These are phyloP conservation scores for Thalassiosira livingstoniorum DNA, from an alignment of 352 stramenopile genomes.

Conservation along the genomic window DNA sequence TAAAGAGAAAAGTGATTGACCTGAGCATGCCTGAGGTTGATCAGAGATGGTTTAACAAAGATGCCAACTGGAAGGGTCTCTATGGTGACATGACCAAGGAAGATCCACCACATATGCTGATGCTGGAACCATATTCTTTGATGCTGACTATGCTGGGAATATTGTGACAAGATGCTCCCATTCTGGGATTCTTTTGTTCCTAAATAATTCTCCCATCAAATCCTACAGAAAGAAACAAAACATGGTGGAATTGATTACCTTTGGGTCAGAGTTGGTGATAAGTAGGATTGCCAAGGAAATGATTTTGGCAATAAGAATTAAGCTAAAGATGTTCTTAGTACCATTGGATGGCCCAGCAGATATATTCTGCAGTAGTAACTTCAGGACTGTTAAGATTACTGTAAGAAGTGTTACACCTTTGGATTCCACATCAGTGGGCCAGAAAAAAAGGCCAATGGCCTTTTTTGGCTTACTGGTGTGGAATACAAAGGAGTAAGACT, in stretches of 20 bases:
- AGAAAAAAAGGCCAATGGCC: no score
- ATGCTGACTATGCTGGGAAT: slow-evolving; percentile 61
- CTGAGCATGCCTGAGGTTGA: slow-evolving; percentile 1
- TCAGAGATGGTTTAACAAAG: slow-evolving; percentile 12
- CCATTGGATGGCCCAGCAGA: slow-evolving; percentile 50
- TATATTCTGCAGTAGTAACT: slow-evolving; percentile 63
- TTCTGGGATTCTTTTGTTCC: slow-evolving; percentile 58
- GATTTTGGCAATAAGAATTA: slow-evolving; percentile 54
- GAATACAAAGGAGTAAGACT: no score
- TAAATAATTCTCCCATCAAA: slow-evolving; percentile 50
- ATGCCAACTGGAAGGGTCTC: slow-evolving; percentile 47
- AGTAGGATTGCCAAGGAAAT: slow-evolving; percentile 29
- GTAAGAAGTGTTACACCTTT: no score
- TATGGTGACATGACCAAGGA: slow-evolving; percentile 49
- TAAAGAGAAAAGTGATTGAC: slow-evolving; percentile 30
- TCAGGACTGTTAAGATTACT: no score
- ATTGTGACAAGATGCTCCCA: slow-evolving; percentile 51
- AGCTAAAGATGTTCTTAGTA: slow-evolving; percentile 62
- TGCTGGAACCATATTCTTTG: slow-evolving; percentile 33
- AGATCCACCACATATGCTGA: slow-evolving; percentile 34
- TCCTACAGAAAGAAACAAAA: slow-evolving; percentile 61
- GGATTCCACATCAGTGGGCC: no score
- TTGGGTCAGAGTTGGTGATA: slow-evolving; percentile 59
- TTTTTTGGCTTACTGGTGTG: no score
- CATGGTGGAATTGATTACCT: slow-evolving; percentile 60